Percentiles rank a stretch among this genome's conserved stretches.
phyloP scores from a whole-genome alignment of 257 asterid species.

The Coffea canephora region DNA sequence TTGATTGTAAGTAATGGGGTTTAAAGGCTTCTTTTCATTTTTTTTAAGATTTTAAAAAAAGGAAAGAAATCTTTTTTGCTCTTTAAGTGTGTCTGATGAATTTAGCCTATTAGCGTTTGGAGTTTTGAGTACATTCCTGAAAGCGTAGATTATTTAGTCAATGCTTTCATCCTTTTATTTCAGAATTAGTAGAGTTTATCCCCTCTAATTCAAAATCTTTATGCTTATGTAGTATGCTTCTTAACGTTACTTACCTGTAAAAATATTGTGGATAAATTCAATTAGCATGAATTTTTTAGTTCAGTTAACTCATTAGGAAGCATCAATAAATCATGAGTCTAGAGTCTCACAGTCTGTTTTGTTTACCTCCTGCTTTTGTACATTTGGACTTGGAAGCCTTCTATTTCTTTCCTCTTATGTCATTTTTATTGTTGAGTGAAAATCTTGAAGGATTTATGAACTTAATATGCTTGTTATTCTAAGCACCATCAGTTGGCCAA shows the following conservation, averaged over 20 bases:
- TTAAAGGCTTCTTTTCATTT: neutral
- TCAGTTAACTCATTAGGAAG: too few relatives aligned
- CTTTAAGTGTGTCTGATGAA: neutral
- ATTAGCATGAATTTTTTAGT: neutral
- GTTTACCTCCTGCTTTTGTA: neutral
- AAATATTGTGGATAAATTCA: neutral
- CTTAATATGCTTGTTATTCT: conserved; percentile 8
- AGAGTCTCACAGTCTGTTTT: too few relatives aligned
- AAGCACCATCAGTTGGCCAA: neutral
- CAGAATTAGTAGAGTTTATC: too few relatives aligned
- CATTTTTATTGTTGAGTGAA: neutral
- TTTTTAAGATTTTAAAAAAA: too few relatives aligned
- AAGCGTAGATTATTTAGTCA: too few relatives aligned
- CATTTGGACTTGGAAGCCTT: neutral
- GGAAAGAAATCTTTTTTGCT: neutral
- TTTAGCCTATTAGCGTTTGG: neutral
- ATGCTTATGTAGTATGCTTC: neutral
- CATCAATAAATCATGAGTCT: too few relatives aligned
- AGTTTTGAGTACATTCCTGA: too few relatives aligned
- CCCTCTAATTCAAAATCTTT: neutral
- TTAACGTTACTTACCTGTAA: neutral
- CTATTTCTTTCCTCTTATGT: neutral
- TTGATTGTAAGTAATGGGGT: neutral
- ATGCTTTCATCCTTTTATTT: too few relatives aligned
- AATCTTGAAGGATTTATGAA: neutral